Evolutionary conservation across 441 rosid species (phyloP), one percentile per base, ranked within the genome.

Genomic region (Brassica hybrid): DNA sequence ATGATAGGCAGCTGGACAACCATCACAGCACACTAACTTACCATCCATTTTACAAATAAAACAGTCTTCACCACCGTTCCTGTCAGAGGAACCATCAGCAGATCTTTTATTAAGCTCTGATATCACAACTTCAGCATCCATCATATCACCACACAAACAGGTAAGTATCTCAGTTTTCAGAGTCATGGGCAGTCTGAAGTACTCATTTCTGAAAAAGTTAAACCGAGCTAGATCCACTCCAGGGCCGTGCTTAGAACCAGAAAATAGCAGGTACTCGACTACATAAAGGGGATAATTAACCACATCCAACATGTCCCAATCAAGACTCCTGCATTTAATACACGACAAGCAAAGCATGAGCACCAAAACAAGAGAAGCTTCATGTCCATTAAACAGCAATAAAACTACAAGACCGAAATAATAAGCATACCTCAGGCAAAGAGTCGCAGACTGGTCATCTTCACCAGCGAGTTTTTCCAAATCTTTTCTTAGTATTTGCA

Each of bases 1-100:
- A 84, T 90, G 95, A 83, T 87, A 90, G 11, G 95, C 95, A 83
- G 93, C 93, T 56, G 95, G 93, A 76, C 95, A 88, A 64, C 93
- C 95, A 80, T 90, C 95, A 79, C 95, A 90, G 77, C 90, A 90
- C 72, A 90, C 83, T 81, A 90, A 82, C 70, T 23, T 89, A 58
- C 95, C 93, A 76, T 89, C 93, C 95, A 90, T 89, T 84, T 87
- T 90, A 75, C 95, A 90, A 57, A 90, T 84, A 81, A 84, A 83
- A 76, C 93, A 90, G 68, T n/a, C n/a, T n/a, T 90, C 89, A 23
- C 86, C 93, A 65, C 85, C 84, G 84, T 90, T 90, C 90, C 85
- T 71, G 82, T 89, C 93, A 77, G 69, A 67, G 8, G 84, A 80
- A 25, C 85, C 86, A 80, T 82, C 88, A 67, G 83, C 71, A 71